Conservation (phyloP, 345 rosid species). For the Aquilaria sinensis region DNA sequence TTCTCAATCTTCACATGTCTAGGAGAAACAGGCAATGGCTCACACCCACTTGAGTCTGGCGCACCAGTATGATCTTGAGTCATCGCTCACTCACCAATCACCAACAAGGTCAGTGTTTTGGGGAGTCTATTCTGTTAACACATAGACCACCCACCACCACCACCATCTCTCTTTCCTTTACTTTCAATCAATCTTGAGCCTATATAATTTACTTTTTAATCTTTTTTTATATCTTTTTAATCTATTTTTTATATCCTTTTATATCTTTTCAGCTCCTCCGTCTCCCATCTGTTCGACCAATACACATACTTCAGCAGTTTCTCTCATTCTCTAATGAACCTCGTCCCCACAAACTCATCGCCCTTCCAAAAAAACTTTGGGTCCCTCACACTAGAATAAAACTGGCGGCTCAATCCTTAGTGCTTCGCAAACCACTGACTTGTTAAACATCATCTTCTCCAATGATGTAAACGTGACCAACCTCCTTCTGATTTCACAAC, state of each 20-base stretch:
- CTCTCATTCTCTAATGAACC: slow-evolving; percentile 39
- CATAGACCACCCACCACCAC: too few species aligned
- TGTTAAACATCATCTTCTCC: slow-evolving; percentile 37
- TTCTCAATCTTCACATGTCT: too few species aligned
- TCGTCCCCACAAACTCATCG: slow-evolving; percentile 29
- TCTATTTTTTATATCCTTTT: slow-evolving; percentile 32
- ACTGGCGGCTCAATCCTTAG: slow-evolving; percentile 31
- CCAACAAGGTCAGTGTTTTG: too few species aligned
- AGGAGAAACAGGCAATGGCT: too few species aligned
- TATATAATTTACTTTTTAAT: too few species aligned
- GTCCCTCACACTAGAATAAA: slow-evolving; percentile 36
- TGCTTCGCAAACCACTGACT: slow-evolving; percentile 22
- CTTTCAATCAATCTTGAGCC: too few species aligned
- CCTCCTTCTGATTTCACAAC: slow-evolving; percentile 5
- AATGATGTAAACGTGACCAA: slow-evolving; percentile 23
- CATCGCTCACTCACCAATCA: too few species aligned
- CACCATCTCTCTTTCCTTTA: too few species aligned
- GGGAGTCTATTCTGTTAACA: too few species aligned
- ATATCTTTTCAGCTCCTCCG: slow-evolving; percentile 27
- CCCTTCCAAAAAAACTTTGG: slow-evolving; percentile 27
- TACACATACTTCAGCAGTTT: slow-evolving; percentile 36
- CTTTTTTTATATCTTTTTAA: too few species aligned
- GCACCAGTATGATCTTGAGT: too few species aligned
- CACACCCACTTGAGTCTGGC: too few species aligned
- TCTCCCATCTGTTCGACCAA: slow-evolving; percentile 50